Conservation (phyloP, 23 red algal genomes). For the Gracilaria domingensis region DNA sequence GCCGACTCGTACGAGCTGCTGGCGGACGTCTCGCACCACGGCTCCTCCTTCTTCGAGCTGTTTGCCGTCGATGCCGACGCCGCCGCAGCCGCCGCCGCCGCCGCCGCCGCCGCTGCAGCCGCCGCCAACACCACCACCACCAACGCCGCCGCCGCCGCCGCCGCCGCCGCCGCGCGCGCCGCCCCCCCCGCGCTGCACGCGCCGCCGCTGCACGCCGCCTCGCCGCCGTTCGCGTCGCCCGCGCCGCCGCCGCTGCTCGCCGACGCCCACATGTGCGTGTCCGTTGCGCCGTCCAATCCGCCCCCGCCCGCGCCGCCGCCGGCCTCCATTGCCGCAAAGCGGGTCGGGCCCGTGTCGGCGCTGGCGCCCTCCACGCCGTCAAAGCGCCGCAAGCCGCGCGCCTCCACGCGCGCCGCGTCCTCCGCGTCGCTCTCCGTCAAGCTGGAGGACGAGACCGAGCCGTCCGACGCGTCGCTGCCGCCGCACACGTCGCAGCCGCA, state of each 20-base stretch:
- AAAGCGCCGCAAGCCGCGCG: slow-evolving; percentile 18
- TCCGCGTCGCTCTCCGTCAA: slow-evolving; percentile 20
- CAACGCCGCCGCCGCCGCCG: neutral
- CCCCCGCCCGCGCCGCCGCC: neutral
- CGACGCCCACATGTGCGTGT: neutral
- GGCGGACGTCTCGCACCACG: slow-evolving; percentile 65
- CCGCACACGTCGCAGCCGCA: neutral
- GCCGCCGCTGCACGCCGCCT: neutral
- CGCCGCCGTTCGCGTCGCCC: neutral
- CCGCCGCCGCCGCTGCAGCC: too few species aligned
- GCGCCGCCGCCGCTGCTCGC: neutral
- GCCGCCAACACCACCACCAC: neutral
- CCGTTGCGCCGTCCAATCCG: neutral
- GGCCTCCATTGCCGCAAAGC: neutral
- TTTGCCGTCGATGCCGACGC: neutral
- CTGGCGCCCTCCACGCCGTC: neutral
- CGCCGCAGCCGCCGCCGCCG: neutral
- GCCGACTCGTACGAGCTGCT: slow-evolving; percentile 36
- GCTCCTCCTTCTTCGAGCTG: slow-evolving; percentile 59
- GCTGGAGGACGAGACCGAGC: neutral
- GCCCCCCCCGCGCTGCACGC: neutral
- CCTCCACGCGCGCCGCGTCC: neutral
- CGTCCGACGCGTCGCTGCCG: slow-evolving; percentile 19
- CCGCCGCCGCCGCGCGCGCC: too few species aligned
- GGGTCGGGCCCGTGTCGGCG: neutral